Conservation (phyloP, 345 rosid genomes). For the Dipteronia dyeriana region DNA sequence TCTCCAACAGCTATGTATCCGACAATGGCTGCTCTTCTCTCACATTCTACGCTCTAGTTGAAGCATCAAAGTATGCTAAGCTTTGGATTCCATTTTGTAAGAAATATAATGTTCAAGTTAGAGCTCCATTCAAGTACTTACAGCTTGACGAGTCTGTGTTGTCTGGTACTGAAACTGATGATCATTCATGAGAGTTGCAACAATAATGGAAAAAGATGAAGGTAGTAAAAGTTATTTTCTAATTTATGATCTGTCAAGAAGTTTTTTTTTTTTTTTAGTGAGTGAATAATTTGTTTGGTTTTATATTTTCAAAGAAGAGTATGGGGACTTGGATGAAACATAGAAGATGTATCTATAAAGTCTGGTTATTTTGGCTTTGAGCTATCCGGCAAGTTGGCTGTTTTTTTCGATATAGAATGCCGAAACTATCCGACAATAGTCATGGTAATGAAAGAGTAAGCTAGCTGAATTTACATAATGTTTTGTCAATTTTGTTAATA, state of each 20-base stretch:
- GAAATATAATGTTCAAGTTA: conserved; percentile 42
- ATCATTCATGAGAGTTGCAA: conserved; percentile 36
- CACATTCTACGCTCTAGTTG: conserved; percentile 55
- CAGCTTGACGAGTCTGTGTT: background rate
- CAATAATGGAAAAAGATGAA: conserved; percentile 45
- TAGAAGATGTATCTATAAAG: conserved; percentile 36
- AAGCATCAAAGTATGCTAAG: conserved; percentile 60
- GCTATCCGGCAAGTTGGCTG: conserved; percentile 36
- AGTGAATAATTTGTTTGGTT: no score
- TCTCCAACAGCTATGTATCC: conserved; percentile 52
- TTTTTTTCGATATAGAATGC: conserved; percentile 39
- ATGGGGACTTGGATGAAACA: conserved; percentile 43
- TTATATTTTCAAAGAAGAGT: conserved; percentile 38
- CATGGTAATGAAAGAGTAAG: conserved; percentile 36
- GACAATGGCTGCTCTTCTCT: conserved; percentile 60
- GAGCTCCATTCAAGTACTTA: conserved; percentile 75
- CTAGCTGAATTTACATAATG: no score
- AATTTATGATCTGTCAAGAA: no score
- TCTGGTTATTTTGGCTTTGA: conserved; percentile 11
- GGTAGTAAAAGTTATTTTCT: conserved; percentile 16
- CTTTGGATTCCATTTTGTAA: conserved; percentile 4
- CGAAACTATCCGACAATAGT: conserved; percentile 55
- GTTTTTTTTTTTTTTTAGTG: no score
- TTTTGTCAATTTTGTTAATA: no score
- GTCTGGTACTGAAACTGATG: background rate